Evolutionary conservation across 129 eudicot species (phyloP), one percentile per base, ranked within the genome.

Genomic region (Escallonia herrerae): DNA sequence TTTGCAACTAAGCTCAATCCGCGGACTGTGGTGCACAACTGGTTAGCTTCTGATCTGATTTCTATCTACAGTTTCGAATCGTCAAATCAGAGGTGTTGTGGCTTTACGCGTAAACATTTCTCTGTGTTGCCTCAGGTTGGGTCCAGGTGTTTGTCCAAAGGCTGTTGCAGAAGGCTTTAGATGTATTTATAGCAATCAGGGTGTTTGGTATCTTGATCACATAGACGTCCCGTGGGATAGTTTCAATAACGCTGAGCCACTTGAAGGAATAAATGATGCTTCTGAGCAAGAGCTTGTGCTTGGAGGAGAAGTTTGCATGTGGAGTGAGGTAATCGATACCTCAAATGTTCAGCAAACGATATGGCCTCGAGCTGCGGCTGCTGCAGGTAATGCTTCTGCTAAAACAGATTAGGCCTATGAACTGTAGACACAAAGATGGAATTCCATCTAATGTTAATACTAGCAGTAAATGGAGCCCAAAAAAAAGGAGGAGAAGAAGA

Each of bases 301-400:
- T 59, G 97, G 95, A 10, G 96, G 97, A 56, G 95, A 89, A 79
- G 97, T 84, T 56, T 94, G 98, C 79, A 85, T 94, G 99, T 94
- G 96, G 99, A 87, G 90, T 58, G 99, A 94, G 76, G 82, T 75
- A 38, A 97, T 85, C 8, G 99, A 94, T 75, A 73, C 99, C 74
- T 94, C 99, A 45, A 72, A 89, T 71, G 96, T 89, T 74, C 95
- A 79, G 66, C 86, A 80, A 57, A 86, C 97, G 6, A 94, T 93
- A 75, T 89, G 97, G 97, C 97, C 97, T 48, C 86, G 97, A 65
- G 99, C 99, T 68, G 96, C 98, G n/a, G 95, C 98, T 37, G 96
- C 95, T 62, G 99, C 99, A 84, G 99, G 99, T 94, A 85, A 59
- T 43, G 13, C 55, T 62, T 47, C 15, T 10, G 33, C 42, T 60